Conservation (phyloP, 1,284 basidiomycete species). For the Ganoderma resinaceum region DNA sequence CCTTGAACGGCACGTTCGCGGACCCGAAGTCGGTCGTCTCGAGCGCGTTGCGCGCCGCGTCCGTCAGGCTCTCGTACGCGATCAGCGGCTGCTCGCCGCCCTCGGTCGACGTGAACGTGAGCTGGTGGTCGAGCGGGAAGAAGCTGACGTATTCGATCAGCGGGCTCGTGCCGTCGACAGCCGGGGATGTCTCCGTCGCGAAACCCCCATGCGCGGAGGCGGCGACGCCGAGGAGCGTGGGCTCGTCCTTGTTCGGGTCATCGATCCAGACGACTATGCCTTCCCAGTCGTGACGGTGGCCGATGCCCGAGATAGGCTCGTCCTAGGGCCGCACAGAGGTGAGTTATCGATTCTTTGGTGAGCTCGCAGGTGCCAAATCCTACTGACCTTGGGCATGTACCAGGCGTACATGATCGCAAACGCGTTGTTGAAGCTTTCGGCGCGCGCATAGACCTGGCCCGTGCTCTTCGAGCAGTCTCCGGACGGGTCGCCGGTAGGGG, state of each 20-base stretch:
- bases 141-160: constrained; percentile 21
- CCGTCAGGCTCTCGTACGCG: constrained; percentile 22
- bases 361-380: background rate
- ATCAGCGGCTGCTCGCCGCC: constrained; percentile 22
- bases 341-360: no score
- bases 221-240: constrained; percentile 16
- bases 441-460: constrained; percentile 20
- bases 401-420: constrained; percentile 22
- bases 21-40: constrained; percentile 19
- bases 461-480: constrained; percentile 17
- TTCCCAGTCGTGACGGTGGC: constrained; percentile 23
- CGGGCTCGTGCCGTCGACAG: constrained; percentile 19
- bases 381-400: constrained; percentile 23
- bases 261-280: constrained; percentile 20
- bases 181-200: constrained; percentile 14
- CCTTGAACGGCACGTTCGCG: constrained; percentile 22
- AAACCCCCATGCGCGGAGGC: constrained; percentile 20
- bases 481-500: constrained; percentile 5
- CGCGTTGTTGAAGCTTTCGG: constrained; percentile 17
- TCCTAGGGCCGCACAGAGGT: constrained; percentile 1
- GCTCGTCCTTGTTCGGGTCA: constrained; percentile 14
- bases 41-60: constrained; percentile 17
- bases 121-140: constrained; percentile 21
- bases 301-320: constrained; percentile 12
- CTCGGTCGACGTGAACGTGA: constrained; percentile 15